phyloP scores from a whole-genome alignment of 2,329 filamentous ascomycete genomes.

The Nemania sp. region DNA sequence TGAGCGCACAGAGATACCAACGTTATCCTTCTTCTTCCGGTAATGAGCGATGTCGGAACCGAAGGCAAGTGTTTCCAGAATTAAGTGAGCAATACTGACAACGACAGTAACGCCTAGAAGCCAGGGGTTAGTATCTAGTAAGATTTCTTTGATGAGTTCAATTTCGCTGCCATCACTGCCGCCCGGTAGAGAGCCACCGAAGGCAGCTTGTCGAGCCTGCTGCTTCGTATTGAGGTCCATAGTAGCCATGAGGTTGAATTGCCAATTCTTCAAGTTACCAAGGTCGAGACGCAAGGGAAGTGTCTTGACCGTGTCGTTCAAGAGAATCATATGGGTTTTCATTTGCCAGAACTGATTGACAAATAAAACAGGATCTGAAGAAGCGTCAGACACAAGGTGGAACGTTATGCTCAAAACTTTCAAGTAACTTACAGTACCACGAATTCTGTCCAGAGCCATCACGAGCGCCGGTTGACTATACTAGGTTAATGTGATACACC shows the following conservation, averaged over 20 bases:
- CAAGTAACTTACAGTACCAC: conserved; percentile 77
- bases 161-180: conserved; percentile 93
- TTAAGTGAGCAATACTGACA: conserved; percentile 89
- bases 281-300: conserved; percentile 87
- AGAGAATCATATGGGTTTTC: conserved; percentile 86
- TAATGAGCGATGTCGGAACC: conserved; percentile 98
- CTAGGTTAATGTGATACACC: conserved; percentile 17
- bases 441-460: conserved; percentile 87
- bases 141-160: conserved; percentile 95
- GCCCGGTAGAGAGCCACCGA: conserved; percentile 74
- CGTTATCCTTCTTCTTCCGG: conserved; percentile 99
- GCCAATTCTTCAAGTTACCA: conserved; percentile 86
- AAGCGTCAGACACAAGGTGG: conserved; percentile 39
- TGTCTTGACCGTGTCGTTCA: conserved; percentile 89
- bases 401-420: background rate
- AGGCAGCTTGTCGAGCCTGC: conserved; percentile 80
- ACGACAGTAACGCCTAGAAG: conserved; percentile 86
- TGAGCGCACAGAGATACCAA: conserved; percentile 94
- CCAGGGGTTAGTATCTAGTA: conserved; percentile 91
- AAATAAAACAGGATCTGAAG: conserved; percentile 83
- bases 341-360: conserved; percentile 99
- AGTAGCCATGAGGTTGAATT: conserved; percentile 85
- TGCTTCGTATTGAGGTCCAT: conserved; percentile 91
- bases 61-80: conserved; percentile 96
- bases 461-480: conserved; percentile 75